A percentile compares a stretch with the other conserved stretches of the same genome.
Conservation (phyloP, 768 basidiomycete species). For the Serendipita sp. region DNA sequence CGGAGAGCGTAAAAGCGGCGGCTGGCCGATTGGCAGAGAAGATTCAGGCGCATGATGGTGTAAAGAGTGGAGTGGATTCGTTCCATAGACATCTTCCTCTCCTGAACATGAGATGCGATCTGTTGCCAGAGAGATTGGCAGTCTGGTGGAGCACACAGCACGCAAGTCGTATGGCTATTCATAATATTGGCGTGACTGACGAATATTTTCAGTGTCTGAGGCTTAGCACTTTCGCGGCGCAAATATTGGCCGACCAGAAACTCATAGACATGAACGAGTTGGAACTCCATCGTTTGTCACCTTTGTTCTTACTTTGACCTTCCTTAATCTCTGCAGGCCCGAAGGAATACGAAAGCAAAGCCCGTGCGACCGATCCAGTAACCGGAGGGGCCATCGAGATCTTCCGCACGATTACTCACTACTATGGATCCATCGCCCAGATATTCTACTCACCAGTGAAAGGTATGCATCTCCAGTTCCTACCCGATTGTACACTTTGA, state of each 20-base stretch:
- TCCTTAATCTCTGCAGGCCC: constrained; percentile 19
- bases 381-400: constrained; percentile 32
- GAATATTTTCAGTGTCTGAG: constrained; percentile 26
- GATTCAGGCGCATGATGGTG: constrained; percentile 30
- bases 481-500: neutral
- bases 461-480: neutral
- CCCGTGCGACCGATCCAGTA: constrained; percentile 26
- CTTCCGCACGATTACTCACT: constrained; percentile 35
- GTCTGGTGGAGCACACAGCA: constrained; percentile 43
- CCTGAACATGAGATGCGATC: constrained; percentile 46
- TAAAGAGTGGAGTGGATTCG: constrained; percentile 31
- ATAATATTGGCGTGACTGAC: neutral
- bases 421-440: constrained; percentile 30
- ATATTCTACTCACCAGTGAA: constrained; percentile 26
- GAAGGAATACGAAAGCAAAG: constrained; percentile 29
- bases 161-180: constrained; percentile 18
- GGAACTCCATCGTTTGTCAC: constrained; percentile 33
- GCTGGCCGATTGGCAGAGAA: constrained; percentile 33
- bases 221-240: constrained; percentile 39
- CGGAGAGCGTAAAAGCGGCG: constrained; percentile 31
- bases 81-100: constrained; percentile 47
- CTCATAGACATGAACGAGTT: constrained; percentile 28
- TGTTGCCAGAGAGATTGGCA: constrained; percentile 34
- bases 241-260: constrained; percentile 30
- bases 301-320: neutral